These are phyloP conservation scores for Suillus alpinus DNA, from an alignment of 768 basidiomycete genomes.

Conservation along the genomic window DNA sequence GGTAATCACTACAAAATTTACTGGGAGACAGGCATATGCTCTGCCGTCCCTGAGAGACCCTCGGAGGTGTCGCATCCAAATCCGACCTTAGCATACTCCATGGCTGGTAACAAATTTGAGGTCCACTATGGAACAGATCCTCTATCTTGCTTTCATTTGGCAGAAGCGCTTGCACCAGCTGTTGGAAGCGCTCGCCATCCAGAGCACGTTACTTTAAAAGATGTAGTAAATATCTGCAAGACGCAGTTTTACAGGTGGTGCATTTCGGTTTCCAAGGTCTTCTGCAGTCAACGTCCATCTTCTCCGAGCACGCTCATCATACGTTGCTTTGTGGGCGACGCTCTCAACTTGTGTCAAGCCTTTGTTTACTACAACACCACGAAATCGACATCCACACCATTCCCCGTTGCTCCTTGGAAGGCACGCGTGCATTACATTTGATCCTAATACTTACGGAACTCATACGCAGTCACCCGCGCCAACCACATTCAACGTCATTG, in stretches of 20 bases:
- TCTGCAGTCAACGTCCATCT: conserved; percentile 4
- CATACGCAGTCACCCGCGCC: conserved; percentile 20
- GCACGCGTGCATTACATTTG: conserved; percentile 19
- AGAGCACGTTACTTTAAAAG: neutral
- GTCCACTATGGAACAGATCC: conserved; percentile 31
- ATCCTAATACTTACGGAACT: conserved; percentile 17
- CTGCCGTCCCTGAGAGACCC: conserved; percentile 19
- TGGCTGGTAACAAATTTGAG: conserved; percentile 16
- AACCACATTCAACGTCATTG: conserved; percentile 25
- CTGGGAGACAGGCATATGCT: conserved; percentile 24
- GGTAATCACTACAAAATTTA: conserved; percentile 22
- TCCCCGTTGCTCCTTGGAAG: conserved; percentile 23
- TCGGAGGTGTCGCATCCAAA: conserved; percentile 19
- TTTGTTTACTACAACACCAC: conserved; percentile 12
- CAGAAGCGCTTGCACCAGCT: conserved; percentile 20
- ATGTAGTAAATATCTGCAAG: conserved; percentile 2
- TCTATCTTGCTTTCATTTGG: conserved; percentile 30
- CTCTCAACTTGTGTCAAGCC: conserved; percentile 26
- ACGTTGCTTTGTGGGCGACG: conserved; percentile 31
- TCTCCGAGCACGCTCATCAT: conserved; percentile 13
- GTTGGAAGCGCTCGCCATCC: neutral
- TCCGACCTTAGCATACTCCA: conserved; percentile 29
- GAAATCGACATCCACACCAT: conserved; percentile 13
- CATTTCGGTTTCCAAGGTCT: conserved; percentile 13
- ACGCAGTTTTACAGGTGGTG: conserved; percentile 27